Base-by-base conservation (phyloP, 1,284 basidiomycete genomes). In the Cutaneotrichosporon cyanovorans region DNA sequence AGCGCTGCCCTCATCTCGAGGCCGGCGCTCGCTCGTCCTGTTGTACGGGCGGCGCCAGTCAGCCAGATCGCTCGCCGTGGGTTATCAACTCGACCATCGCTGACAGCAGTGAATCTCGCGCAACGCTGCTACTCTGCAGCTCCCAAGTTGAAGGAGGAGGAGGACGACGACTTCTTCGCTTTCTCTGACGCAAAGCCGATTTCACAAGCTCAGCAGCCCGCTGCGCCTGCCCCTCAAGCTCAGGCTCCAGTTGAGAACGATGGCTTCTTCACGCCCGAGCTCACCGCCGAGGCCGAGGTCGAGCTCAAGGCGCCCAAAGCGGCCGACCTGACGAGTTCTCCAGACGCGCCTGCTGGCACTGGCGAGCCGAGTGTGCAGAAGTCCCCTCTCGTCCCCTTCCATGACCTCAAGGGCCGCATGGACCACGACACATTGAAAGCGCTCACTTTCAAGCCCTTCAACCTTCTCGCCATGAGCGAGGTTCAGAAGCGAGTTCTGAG, bases 401-500 rank as follows among this genome's bases (percentile, higher is more conserved):
- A 58, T 20, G 63, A 70, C 14, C 65, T 83, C 20, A 65, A 75
- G 54, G 73, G 67, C 20, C 61, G 62, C 16, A 57, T 83, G 50
- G 65, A 72, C 41, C 51, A 63, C 16, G 62, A 74, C 6, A 81
- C 83, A 0, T 72, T 86, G 28, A 75, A 77, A 52, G 82, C 86
- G 7, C 75, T 91, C 46, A 83, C 77, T 0, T 64, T 71, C 39
- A 74, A 72, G 31, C 88, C 88, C 0, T 86, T 91, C 76, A 74
- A 78, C 19, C 80, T 89, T 53, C 76, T 69, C 12, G 73, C 76
- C 42, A 91, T 96, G 88, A 84, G 85, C 2, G 71, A 81, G 11
- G 91, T 97, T 0, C 93, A 97, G 70, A 77, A 81, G 18, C 78
- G 81, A 42, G 88, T 97, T 6, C 75, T 92, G 2, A 59, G 63